Percentiles rank a stretch among this genome's conserved stretches.
Evolutionary conservation across 2,329 filamentous ascomycete genomes (phyloP).

Genomic region (Cercospora berteroae): DNA sequence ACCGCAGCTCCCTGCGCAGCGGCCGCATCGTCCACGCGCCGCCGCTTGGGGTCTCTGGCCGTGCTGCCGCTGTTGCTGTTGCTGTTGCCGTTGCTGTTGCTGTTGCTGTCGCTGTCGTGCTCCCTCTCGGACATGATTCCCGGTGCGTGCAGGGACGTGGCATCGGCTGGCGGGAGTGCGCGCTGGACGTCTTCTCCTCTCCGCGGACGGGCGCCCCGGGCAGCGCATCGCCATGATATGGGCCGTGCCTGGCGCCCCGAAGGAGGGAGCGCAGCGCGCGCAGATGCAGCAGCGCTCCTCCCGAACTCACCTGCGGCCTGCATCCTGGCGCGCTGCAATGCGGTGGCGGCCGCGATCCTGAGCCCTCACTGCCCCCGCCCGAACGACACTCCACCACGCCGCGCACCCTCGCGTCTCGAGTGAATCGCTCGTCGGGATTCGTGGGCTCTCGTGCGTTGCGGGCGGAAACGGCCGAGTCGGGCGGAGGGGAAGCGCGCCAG

Average conservation of each 20-base stretch:
- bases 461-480: not conserved
- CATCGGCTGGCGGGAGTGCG: constrained; percentile 11
- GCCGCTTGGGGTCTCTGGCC: constrained; percentile 12
- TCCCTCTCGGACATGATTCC: constrained; percentile 15
- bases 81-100: not conserved
- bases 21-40: constrained; percentile 10
- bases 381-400: too few relatives aligned
- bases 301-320: not conserved
- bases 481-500: not conserved
- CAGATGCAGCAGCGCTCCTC: not conserved
- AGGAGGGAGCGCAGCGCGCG: not conserved
- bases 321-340: not conserved
- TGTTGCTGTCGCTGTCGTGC: not conserved
- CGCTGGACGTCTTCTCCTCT: not conserved
- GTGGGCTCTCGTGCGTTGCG: not conserved
- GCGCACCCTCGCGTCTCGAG: not conserved
- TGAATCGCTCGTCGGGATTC: not conserved
- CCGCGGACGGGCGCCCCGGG: not conserved
- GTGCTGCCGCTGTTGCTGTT: not conserved
- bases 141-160: constrained; percentile 8
- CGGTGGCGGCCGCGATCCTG: not conserved
- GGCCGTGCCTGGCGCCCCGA: not conserved
- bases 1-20: not conserved
- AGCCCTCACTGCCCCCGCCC: not conserved
- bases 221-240: not conserved